Evolutionary conservation across 768 basidiomycete genomes (phyloP).

Genomic region (Roridomyces roridus): DNA sequence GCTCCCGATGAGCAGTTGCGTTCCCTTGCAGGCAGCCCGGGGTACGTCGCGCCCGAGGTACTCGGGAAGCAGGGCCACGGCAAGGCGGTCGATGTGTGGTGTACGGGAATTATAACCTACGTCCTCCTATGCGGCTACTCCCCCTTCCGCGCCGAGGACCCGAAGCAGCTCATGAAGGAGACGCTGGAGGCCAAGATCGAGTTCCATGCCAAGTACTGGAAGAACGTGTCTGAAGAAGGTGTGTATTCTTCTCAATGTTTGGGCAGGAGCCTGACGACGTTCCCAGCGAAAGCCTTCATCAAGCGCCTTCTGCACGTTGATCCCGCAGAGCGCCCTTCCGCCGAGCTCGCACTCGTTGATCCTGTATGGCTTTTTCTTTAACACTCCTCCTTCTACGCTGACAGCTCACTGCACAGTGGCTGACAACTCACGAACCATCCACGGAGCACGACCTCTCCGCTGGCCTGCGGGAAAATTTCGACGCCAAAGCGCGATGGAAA

Average conservation of each 20-base stretch:
- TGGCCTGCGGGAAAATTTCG: constrained; percentile 84
- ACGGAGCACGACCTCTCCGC: constrained; percentile 75
- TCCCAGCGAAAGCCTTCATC: constrained; percentile 85
- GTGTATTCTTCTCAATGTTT: constrained; percentile 10
- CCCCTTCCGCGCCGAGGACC: constrained; percentile 89
- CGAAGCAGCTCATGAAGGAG: constrained; percentile 76
- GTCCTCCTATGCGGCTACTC: constrained; percentile 95
- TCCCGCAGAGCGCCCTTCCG: constrained; percentile 74
- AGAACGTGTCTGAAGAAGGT: constrained; percentile 85
- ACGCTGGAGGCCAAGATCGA: constrained; percentile 86
- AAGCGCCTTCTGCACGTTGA: constrained; percentile 71
- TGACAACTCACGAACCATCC: constrained; percentile 68
- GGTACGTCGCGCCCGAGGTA: constrained; percentile 93
- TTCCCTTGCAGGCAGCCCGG: constrained; percentile 80
- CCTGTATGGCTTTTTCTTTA: constrained; percentile 48
- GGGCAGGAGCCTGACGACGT: background rate
- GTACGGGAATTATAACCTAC: constrained; percentile 92
- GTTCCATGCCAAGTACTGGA: constrained; percentile 96
- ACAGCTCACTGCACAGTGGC: constrained; percentile 56
- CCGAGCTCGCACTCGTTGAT: constrained; percentile 70
- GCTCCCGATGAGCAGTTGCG: constrained; percentile 72
- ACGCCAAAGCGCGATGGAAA: constrained; percentile 77
- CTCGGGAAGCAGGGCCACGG: constrained; percentile 84
- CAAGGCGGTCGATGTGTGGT: constrained; percentile 94
- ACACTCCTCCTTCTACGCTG: no score